Evolutionary conservation across 2,329 filamentous ascomycete species (phyloP).

Genomic region (Arthroderma uncinatum): DNA sequence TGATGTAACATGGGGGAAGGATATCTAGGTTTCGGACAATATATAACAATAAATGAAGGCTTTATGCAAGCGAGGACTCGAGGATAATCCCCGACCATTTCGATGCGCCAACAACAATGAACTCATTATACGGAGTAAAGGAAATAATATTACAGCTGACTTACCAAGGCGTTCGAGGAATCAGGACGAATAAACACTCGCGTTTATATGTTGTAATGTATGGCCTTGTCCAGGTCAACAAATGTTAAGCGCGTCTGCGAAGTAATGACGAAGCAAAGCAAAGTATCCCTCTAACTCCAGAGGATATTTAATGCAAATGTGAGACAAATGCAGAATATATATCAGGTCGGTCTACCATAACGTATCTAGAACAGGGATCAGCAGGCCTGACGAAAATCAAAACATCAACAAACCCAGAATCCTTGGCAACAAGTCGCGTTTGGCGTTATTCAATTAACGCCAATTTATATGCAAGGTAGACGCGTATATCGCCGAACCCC

Average conservation of each 20-base stretch:
- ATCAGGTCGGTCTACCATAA: background rate
- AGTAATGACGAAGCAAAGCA: background rate
- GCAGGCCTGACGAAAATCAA: background rate
- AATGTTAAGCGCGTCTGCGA: background rate
- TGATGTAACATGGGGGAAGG: background rate
- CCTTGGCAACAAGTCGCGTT: slow-evolving; percentile 1
- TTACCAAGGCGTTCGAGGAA: background rate
- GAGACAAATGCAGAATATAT: background rate
- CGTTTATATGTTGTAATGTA: background rate
- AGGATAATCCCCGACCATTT: background rate
- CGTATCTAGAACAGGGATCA: background rate
- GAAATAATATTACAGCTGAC: background rate
- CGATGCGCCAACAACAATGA: background rate
- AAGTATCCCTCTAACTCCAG: background rate
- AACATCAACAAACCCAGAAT: background rate
- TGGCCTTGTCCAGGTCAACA: background rate
- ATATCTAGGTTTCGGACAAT: background rate
- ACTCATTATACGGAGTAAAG: background rate
- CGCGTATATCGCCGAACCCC: background rate
- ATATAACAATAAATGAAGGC: too few relatives aligned
- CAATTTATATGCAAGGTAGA: background rate
- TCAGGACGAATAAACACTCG: background rate
- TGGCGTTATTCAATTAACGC: background rate
- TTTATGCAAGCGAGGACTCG: too few relatives aligned
- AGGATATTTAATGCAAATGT: background rate